A percentile compares a stretch with the other conserved stretches of the same genome.
These are phyloP conservation scores for Serendipita vermifera DNA, from an alignment of 768 basidiomycete genomes.

Conservation along the genomic window DNA sequence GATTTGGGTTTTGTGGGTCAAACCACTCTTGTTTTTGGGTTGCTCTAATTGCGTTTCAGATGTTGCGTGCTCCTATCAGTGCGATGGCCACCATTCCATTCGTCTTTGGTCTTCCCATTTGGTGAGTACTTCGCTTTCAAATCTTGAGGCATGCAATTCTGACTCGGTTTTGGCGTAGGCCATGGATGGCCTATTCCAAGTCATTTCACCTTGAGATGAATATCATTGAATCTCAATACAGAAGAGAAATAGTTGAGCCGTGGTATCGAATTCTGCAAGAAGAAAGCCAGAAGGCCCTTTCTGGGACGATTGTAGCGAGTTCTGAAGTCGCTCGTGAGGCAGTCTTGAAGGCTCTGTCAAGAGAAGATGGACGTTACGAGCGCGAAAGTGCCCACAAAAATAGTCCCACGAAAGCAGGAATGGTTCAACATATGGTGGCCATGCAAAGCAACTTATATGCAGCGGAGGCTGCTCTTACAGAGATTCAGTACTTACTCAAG, in stretches of 20 bases:
- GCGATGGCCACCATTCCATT: conserved; percentile 1
- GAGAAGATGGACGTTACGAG: conserved; percentile 4
- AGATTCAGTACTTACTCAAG: neutral
- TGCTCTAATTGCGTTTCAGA: neutral
- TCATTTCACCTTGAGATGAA: neutral
- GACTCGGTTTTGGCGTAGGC: too few relatives aligned
- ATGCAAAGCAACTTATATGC: conserved; percentile 1
- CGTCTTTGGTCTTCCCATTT: conserved; percentile 8
- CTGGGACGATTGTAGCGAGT: neutral
- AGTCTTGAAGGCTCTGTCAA: neutral
- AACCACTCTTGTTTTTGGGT: neutral
- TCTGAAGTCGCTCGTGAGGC: neutral
- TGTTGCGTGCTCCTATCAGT: neutral
- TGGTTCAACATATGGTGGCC: conserved; percentile 7
- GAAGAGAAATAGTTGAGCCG: neutral
- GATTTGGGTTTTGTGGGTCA: neutral
- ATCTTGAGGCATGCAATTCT: too few relatives aligned
- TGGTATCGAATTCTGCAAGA: neutral
- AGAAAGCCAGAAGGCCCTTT: neutral
- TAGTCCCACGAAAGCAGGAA: neutral
- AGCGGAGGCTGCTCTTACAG: neutral
- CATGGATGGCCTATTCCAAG: neutral
- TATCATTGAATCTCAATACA: conserved; percentile 1
- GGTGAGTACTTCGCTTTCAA: too few relatives aligned
- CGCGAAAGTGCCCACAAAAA: neutral